phyloP scores from a whole-genome alignment of 1,284 basidiomycete genomes.

The Coniophora puteana region DNA sequence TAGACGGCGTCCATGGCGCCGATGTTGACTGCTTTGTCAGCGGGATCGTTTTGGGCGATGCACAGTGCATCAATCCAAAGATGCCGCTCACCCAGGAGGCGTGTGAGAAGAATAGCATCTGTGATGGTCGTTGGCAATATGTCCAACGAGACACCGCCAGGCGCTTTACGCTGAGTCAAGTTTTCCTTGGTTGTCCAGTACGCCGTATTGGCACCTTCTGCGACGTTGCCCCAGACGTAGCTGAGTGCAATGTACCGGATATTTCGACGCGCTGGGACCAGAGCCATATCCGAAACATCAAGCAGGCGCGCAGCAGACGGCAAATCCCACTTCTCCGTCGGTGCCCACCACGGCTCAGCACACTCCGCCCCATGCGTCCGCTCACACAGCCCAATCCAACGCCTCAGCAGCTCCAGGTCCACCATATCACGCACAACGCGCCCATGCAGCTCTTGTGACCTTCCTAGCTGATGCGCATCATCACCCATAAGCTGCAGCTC shows the following conservation, averaged over 20 bases:
- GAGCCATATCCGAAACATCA: constrained; percentile 9
- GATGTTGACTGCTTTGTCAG: constrained; percentile 4
- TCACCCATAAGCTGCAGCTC: constrained; percentile 18
- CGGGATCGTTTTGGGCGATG: constrained; percentile 8
- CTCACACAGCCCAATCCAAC: constrained; percentile 6
- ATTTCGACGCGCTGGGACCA: constrained; percentile 6
- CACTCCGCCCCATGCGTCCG: constrained; percentile 3
- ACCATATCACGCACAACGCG: constrained; percentile 13
- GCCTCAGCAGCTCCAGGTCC: constrained; percentile 8
- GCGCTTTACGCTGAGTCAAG: neutral
- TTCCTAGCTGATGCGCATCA: constrained; percentile 11
- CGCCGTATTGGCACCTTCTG: constrained; percentile 1
- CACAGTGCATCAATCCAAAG: constrained; percentile 11
- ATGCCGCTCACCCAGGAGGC: constrained; percentile 6
- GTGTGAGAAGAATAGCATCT: constrained; percentile 7
- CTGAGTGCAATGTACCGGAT: constrained; percentile 19
- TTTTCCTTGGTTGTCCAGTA: constrained; percentile 4
- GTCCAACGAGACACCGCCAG: constrained; percentile 17
- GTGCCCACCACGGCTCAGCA: constrained; percentile 3
- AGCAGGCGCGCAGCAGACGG: constrained; percentile 8
- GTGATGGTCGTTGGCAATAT: constrained; percentile 10
- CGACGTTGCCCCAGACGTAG: constrained; percentile 16
- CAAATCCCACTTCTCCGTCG: neutral
- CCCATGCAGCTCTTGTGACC: constrained; percentile 17
- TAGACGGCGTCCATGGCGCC: constrained; percentile 4